Conservation (phyloP, 495 filamentous ascomycete species). For the Wilcoxina mikolae region DNA sequence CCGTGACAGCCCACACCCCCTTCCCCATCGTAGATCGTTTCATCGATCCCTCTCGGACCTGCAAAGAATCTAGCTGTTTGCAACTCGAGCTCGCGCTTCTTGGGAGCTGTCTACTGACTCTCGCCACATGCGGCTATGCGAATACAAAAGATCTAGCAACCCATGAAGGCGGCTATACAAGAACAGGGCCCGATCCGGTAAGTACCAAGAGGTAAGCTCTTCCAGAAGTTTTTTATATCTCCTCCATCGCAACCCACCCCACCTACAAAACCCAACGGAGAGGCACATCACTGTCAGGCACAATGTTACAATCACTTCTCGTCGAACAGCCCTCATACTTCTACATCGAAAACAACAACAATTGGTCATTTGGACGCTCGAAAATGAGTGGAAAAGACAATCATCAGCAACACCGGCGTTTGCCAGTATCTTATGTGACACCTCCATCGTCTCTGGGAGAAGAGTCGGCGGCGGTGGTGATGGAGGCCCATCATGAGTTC, state of each 20-base stretch:
- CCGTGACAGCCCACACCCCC: neutral
- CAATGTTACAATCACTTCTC: conserved; percentile 24
- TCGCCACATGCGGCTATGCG: conserved; percentile 5
- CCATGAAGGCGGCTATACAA: conserved; percentile 2
- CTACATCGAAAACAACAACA: conserved; percentile 14
- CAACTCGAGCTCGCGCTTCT: neutral
- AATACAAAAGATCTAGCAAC: neutral
- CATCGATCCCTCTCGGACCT: neutral
- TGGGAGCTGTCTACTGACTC: neutral
- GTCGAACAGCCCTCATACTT: conserved; percentile 18
- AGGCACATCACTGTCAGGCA: conserved; percentile 11
- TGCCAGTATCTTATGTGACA: conserved; percentile 13
- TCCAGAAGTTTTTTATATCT: conserved; percentile 5
- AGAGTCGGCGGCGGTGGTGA: neutral
- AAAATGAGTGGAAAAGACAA: conserved; percentile 16
- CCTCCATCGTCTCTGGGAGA: conserved; percentile 17
- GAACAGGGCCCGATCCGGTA: neutral
- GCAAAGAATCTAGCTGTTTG: neutral
- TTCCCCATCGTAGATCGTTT: neutral
- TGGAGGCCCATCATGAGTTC: neutral
- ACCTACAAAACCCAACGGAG: neutral
- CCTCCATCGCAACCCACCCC: neutral
- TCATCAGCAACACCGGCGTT: conserved; percentile 12
- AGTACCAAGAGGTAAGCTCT: neutral
- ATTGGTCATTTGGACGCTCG: conserved; percentile 8